Conservation (phyloP, 495 filamentous ascomycete genomes). For the Annulohypoxylon maeteangense region DNA sequence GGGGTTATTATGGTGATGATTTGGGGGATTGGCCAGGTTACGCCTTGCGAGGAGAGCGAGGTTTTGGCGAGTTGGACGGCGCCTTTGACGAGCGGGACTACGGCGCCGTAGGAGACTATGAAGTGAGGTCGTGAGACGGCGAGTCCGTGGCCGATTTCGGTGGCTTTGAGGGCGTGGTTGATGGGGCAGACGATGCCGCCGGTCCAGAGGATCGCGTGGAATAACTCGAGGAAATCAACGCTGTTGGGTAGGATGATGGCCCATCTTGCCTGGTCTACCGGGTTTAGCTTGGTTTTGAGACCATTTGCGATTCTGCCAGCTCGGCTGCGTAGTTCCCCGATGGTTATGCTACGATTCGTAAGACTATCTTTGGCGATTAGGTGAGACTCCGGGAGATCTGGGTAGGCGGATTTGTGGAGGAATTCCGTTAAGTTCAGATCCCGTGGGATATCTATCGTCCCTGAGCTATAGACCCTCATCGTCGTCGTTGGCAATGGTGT, state of each 20-base stretch:
- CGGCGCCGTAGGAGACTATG: slow-evolving; percentile 46
- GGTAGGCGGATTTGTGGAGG: slow-evolving; percentile 46
- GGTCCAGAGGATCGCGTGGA: slow-evolving; percentile 47
- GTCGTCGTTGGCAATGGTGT: background rate
- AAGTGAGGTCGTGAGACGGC: slow-evolving; percentile 46
- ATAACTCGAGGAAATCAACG: slow-evolving; percentile 51
- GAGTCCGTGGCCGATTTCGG: slow-evolving; percentile 42
- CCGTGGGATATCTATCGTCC: slow-evolving; percentile 45
- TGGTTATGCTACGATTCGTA: slow-evolving; percentile 51
- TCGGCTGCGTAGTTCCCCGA: slow-evolving; percentile 48
- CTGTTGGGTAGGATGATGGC: slow-evolving; percentile 51
- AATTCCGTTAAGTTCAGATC: slow-evolving; percentile 52
- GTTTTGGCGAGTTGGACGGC: slow-evolving; percentile 34
- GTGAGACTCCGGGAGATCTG: slow-evolving; percentile 48
- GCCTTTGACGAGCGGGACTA: slow-evolving; percentile 17
- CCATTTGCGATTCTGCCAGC: slow-evolving; percentile 51
- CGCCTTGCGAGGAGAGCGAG: slow-evolving; percentile 26
- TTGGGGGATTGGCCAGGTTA: slow-evolving; percentile 32
- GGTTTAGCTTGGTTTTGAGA: slow-evolving; percentile 40
- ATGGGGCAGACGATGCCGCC: slow-evolving; percentile 43
- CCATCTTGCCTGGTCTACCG: slow-evolving; percentile 48
- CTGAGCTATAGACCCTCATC: slow-evolving; percentile 50
- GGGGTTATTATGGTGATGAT: slow-evolving; percentile 39
- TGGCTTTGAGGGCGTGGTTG: slow-evolving; percentile 40
- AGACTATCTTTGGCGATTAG: slow-evolving; percentile 53